Evolutionary conservation across 2,329 filamentous ascomycete species (phyloP).

Genomic region (Ophiocordyceps camponoti-leonardi): DNA sequence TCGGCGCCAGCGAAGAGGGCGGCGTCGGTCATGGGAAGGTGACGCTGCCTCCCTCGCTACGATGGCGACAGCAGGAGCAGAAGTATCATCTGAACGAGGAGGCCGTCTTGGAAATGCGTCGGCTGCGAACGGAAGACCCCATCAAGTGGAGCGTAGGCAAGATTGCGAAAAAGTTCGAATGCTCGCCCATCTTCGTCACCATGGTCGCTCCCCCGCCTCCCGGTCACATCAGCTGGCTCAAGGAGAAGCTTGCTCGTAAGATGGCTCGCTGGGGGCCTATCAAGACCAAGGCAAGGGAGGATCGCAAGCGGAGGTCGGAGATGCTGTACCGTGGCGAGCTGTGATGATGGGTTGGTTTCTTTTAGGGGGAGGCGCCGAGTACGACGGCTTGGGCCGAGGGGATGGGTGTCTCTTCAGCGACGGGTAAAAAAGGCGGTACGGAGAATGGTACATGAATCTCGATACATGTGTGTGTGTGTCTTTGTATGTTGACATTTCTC

Average conservation of each 20-base stretch:
- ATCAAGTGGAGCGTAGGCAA: slow-evolving; percentile 33
- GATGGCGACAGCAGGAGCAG: slow-evolving; percentile 17
- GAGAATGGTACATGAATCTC: background rate
- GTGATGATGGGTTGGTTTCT: slow-evolving; percentile 12
- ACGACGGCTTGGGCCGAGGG: background rate
- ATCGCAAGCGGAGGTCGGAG: slow-evolving; percentile 32
- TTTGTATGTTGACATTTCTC: background rate
- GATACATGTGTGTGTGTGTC: too few relatives aligned
- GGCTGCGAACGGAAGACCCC: slow-evolving; percentile 34
- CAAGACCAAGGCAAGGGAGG: slow-evolving; percentile 34
- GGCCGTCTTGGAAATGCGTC: slow-evolving; percentile 43
- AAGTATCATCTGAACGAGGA: slow-evolving; percentile 34
- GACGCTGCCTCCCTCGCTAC: slow-evolving; percentile 18
- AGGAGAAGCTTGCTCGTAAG: slow-evolving; percentile 26
- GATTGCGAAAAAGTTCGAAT: slow-evolving; percentile 37
- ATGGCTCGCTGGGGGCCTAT: slow-evolving; percentile 41
- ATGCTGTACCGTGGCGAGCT: slow-evolving; percentile 35
- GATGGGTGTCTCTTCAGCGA: background rate
- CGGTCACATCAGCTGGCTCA: slow-evolving; percentile 29
- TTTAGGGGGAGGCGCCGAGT: background rate
- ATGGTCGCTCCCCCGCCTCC: slow-evolving; percentile 34
- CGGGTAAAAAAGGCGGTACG: background rate
- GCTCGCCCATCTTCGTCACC: slow-evolving; percentile 38
- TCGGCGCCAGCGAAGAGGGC: slow-evolving; percentile 4
- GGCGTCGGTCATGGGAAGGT: slow-evolving; percentile 3